Conservation (phyloP, 129 eudicot species). For the Apium graveolens region DNA sequence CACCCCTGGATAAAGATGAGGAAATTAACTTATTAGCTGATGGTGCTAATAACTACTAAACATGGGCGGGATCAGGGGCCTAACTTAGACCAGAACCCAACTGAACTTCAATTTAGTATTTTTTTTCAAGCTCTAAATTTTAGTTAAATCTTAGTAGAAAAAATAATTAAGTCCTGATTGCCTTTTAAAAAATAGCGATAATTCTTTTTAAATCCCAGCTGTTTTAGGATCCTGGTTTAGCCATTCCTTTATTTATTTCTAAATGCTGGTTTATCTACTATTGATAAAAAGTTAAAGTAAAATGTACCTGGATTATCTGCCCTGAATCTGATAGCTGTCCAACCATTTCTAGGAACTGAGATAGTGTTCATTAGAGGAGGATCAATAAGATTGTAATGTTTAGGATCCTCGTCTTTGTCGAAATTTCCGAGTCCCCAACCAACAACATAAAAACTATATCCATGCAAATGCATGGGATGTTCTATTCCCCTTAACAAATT, state of each 20-base stretch:
- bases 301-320: conserved; percentile 45
- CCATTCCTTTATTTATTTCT: too few species aligned
- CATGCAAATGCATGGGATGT: conserved; percentile 49
- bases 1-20: conserved; percentile 27
- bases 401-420: conserved; percentile 22
- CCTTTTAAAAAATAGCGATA: too few species aligned
- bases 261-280: too few species aligned
- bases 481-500: conserved; percentile 29
- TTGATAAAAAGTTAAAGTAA: not conserved
- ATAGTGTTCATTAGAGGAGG: conserved; percentile 39
- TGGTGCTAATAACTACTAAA: not conserved
- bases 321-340: conserved; percentile 42
- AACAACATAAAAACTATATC: conserved; percentile 45
- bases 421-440: conserved; percentile 47
- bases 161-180: too few species aligned
- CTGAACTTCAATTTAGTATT: too few species aligned
- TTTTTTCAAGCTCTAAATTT: too few species aligned
- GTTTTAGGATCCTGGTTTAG: too few species aligned
- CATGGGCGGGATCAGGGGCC: too few species aligned
- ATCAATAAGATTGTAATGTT: conserved; percentile 36
- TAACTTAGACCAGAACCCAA: too few species aligned
- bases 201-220: too few species aligned
- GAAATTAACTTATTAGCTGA: too few species aligned
- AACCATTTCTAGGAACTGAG: conserved; percentile 41
- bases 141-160: too few species aligned